A percentile compares a stretch with the other conserved stretches of the same genome.
Conservation (phyloP, 805 yeast genomes). For the Jamesozyma jinghongensis region DNA sequence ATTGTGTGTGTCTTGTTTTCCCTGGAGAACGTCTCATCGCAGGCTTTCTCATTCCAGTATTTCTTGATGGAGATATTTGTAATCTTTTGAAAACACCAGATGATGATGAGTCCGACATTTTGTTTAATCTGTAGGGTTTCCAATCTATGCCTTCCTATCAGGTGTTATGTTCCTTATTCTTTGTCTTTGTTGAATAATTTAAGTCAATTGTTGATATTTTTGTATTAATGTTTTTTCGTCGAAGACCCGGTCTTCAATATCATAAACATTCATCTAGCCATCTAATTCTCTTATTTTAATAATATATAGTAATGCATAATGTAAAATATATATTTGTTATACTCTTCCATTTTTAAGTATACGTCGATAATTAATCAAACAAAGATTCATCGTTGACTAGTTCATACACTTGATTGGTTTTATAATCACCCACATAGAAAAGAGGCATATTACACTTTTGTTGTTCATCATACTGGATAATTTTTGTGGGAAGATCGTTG, state of each 20-base stretch:
- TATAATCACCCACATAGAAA: conserved; percentile 17
- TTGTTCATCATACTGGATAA: conserved; percentile 19
- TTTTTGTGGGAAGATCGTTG: conserved; percentile 29
- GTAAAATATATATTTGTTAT: too few relatives aligned
- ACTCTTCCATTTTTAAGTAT: too few relatives aligned
- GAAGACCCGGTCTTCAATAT: too few relatives aligned
- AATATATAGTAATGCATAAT: too few relatives aligned
- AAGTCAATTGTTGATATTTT: too few relatives aligned
- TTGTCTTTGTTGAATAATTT: too few relatives aligned
- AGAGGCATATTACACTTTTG: conserved; percentile 26
- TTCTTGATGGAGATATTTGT: conserved; percentile 21
- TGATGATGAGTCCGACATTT: conserved; percentile 3
- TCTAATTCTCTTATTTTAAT: too few relatives aligned
- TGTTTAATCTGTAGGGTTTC: too few relatives aligned
- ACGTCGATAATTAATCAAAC: conserved; percentile 12
- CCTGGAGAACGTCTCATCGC: conserved; percentile 13
- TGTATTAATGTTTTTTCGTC: too few relatives aligned
- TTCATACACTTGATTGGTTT: conserved; percentile 26
- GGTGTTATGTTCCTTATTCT: not conserved
- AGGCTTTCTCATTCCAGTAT: conserved; percentile 15
- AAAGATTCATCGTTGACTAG: conserved; percentile 23
- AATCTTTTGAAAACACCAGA: conserved; percentile 19
- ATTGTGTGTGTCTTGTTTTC: conserved; percentile 1
- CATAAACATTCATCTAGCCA: too few relatives aligned
- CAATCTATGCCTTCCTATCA: not conserved